phyloP scores from a whole-genome alignment of 768 basidiomycete species.

The Tylopilus cervinicoccineus region DNA sequence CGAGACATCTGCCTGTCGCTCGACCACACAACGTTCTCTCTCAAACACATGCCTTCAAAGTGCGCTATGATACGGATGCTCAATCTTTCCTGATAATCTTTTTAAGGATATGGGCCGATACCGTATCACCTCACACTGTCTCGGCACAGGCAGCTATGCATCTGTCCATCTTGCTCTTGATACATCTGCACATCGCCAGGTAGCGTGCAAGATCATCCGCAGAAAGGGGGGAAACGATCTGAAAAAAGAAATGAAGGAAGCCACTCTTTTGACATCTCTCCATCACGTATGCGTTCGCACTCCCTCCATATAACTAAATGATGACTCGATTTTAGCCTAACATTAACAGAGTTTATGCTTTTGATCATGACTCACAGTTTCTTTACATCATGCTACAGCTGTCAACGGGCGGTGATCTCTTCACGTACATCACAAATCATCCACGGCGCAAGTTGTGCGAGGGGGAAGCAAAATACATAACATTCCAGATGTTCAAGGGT shows the following conservation, averaged over 20 bases:
- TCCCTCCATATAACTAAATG: background rate
- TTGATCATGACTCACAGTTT: conserved; percentile 58
- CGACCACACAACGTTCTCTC: conserved; percentile 64
- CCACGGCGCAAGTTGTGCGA: conserved; percentile 58
- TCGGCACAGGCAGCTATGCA: conserved; percentile 80
- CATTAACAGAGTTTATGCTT: conserved; percentile 73
- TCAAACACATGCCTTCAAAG: conserved; percentile 49
- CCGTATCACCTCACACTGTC: conserved; percentile 71
- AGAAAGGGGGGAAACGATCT: conserved; percentile 43
- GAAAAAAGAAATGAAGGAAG: conserved; percentile 70
- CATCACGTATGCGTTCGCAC: conserved; percentile 53
- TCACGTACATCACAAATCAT: conserved; percentile 73
- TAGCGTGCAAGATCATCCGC: conserved; percentile 81
- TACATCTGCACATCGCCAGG: conserved; percentile 58
- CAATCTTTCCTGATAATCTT: background rate
- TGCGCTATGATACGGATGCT: conserved; percentile 20
- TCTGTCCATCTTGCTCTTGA: conserved; percentile 78
- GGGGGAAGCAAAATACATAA: conserved; percentile 81
- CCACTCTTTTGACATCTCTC: conserved; percentile 64
- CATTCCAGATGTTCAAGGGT: conserved; percentile 73
- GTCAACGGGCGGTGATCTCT: conserved; percentile 85
- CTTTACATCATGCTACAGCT: conserved; percentile 84
- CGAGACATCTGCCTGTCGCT: conserved; percentile 45
- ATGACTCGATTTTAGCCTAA: conserved; percentile 52
- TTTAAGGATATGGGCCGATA: conserved; percentile 63